Conservation (phyloP, 1,284 basidiomycete genomes). For the Hypsizygus ulmarius region DNA sequence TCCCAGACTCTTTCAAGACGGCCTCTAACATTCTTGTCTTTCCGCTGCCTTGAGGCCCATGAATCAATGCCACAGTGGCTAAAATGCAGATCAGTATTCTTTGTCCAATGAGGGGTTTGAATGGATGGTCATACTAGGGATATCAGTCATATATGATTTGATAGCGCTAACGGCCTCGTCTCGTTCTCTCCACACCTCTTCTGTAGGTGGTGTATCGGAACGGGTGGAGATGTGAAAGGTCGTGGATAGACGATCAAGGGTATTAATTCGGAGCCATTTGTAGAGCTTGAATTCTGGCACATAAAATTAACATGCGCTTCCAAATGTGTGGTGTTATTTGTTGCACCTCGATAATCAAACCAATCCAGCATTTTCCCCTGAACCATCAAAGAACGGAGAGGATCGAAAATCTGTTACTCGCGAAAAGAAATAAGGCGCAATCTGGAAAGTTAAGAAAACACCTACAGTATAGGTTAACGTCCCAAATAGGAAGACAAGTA, state of each 20-base stretch:
- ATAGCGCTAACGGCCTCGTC: conserved; percentile 72
- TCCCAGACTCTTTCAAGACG: conserved; percentile 56
- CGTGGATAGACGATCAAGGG: conserved; percentile 49
- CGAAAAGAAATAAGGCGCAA: conserved; percentile 3
- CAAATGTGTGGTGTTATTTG: no score
- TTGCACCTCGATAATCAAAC: conserved; percentile 71
- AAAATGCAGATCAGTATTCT: conserved; percentile 7
- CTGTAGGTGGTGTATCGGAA: conserved; percentile 17
- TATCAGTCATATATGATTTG: conserved; percentile 69
- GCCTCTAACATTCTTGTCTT: conserved; percentile 73
- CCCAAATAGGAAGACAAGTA: conserved; percentile 86
- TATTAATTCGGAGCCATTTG: conserved; percentile 64
- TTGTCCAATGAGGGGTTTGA: neutral
- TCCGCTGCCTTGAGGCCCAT: conserved; percentile 91
- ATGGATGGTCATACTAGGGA: conserved; percentile 62
- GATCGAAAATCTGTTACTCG: conserved; percentile 77
- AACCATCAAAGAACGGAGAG: conserved; percentile 83
- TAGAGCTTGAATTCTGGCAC: conserved; percentile 58
- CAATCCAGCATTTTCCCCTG: conserved; percentile 81
- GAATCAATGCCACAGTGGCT: conserved; percentile 77
- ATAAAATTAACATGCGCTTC: neutral
- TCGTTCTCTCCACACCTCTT: conserved; percentile 78
- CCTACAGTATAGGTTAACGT: conserved; percentile 84
- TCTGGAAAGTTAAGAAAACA: conserved; percentile 14
- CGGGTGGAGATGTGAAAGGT: conserved; percentile 5